Percentiles rank a stretch among this genome's conserved stretches.
phyloP scores from a whole-genome alignment of 352 stramenopile species.

The Globisporangium spiculum region DNA sequence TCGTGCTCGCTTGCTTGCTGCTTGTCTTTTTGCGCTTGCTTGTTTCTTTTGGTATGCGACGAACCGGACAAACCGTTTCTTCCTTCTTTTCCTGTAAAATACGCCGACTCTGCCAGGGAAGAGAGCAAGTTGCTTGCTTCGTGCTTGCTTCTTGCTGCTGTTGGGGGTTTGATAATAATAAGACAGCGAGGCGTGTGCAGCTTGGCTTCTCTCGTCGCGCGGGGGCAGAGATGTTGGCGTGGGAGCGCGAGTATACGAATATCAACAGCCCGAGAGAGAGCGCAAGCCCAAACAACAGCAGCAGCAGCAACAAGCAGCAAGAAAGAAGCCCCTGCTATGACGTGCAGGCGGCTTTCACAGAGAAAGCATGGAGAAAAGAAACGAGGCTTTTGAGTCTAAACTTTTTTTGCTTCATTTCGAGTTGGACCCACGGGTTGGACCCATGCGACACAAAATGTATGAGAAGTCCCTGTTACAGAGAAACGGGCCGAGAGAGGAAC shows the following conservation, averaged over 20 bases:
- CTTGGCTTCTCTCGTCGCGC: constrained; percentile 4
- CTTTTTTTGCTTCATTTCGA: background rate
- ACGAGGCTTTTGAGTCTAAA: background rate
- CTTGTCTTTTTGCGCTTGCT: background rate
- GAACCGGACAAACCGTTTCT: constrained; percentile 9
- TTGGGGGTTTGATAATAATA: background rate
- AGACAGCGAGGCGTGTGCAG: background rate
- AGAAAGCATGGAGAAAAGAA: constrained; percentile 3
- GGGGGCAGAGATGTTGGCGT: constrained; percentile 12
- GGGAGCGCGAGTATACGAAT: constrained; percentile 9
- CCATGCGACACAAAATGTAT: background rate
- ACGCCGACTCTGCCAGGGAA: background rate
- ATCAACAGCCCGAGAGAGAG: background rate
- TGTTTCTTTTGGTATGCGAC: constrained; percentile 11
- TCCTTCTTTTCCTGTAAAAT: background rate
- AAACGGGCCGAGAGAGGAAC: background rate
- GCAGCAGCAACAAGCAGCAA: background rate
- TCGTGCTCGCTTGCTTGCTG: constrained; percentile 3
- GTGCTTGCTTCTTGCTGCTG: background rate
- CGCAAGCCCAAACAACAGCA: background rate
- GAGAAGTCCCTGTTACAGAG: background rate
- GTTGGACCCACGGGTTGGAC: background rate
- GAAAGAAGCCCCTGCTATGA: background rate
- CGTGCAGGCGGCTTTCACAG: background rate
- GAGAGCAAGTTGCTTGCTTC: background rate